Evolutionary conservation across 2,329 filamentous ascomycete genomes (phyloP).

Genomic region (Juglanconis juglandina): DNA sequence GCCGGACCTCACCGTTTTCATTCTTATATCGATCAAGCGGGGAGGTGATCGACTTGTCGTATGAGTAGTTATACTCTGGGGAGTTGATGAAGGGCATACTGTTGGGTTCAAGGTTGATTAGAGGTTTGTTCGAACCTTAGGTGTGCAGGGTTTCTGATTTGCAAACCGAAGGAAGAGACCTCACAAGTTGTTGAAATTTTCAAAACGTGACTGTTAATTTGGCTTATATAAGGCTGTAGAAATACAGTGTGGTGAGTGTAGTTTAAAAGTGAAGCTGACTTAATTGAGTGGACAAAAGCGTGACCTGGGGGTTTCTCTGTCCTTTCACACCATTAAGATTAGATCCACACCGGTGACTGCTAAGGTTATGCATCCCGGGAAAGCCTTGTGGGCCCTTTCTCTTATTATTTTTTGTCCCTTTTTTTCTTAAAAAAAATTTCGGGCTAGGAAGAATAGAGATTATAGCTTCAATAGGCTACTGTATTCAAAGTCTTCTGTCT

Average conservation of each 20-base stretch:
- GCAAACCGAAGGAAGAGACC: background rate
- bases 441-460: too few species aligned
- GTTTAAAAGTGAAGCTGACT: background rate
- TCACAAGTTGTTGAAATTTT: background rate
- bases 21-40: background rate
- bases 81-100: background rate
- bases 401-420: too few species aligned
- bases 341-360: background rate
- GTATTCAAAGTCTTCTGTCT: too few species aligned
- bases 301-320: background rate
- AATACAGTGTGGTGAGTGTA: background rate
- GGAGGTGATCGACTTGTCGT: background rate
- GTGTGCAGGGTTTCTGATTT: background rate
- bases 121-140: background rate
- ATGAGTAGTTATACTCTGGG: slow-evolving; percentile 3
- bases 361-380: background rate
- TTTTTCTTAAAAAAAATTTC: too few species aligned
- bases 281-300: background rate
- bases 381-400: background rate
- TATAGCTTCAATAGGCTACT: too few species aligned
- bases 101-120: background rate
- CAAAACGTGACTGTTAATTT: background rate
- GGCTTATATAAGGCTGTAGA: background rate
- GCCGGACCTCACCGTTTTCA: background rate
- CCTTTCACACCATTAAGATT: background rate